phyloP scores from a whole-genome alignment of 164 flowering plant species.

The Magnolia officinalis region DNA sequence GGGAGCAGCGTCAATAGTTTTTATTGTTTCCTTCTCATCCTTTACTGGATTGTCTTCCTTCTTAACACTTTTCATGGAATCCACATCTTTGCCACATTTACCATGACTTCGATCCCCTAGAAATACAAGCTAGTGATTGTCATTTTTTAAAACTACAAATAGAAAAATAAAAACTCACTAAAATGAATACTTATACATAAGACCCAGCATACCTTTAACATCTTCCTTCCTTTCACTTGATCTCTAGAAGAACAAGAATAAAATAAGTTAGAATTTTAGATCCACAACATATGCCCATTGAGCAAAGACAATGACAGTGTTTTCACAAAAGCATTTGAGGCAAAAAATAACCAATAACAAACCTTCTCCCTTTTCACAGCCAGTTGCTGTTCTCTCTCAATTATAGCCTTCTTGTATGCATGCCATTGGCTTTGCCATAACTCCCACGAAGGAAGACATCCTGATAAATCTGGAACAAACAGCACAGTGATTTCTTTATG shows the following conservation, averaged over 20 bases:
- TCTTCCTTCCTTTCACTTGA: constrained; percentile 41
- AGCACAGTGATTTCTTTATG: constrained; percentile 86
- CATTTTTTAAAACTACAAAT: neutral
- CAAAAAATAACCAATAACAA: neutral
- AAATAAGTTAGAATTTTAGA: neutral
- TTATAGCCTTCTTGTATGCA: constrained; percentile 53
- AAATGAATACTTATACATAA: neutral
- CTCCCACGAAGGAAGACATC: constrained; percentile 82
- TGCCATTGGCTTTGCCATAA: constrained; percentile 81
- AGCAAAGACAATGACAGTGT: neutral
- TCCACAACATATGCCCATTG: neutral
- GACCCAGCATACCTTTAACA: constrained; percentile 40
- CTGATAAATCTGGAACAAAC: constrained; percentile 85
- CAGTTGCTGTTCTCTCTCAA: constrained; percentile 54
- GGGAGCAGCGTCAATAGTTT: constrained; percentile 20
- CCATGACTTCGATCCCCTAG: constrained; percentile 17
- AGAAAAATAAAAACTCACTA: neutral
- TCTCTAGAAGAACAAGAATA: constrained; percentile 35
- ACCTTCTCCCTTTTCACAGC: constrained; percentile 55
- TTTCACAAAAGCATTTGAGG: neutral
- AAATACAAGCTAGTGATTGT: constrained; percentile 1
- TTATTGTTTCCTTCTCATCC: constrained; percentile 22
- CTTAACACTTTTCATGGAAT: constrained; percentile 25
- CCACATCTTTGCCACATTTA: constrained; percentile 26
- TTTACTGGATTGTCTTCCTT: constrained; percentile 18